Evolutionary conservation across 208 protist genomes (phyloP), one percentile per base, ranked within the genome.

Genomic region (Acanthamoeba culbertsoni): DNA sequence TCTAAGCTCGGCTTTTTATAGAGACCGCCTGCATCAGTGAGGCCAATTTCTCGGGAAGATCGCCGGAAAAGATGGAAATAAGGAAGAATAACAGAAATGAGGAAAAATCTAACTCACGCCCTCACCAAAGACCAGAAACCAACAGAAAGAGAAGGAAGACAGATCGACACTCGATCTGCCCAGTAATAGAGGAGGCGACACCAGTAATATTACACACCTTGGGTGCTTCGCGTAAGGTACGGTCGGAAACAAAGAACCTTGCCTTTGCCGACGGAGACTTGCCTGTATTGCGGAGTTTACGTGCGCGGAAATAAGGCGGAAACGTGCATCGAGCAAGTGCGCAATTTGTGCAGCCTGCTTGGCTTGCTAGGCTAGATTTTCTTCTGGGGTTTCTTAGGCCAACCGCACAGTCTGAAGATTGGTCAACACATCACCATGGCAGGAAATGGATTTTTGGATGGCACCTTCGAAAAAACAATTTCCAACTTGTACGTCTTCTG

Each of bases 1-100:
- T 20, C 37, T 26, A 93, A 43, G 7, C 1, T 14, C 23, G 8
- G 45, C 26, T 23, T 59, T 88, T 88, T 84, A 53, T 84, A 55
- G n/a, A 42, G 31, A 40, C 35, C 28, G 35, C 37, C 18, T 20
- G 16, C 4, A 20, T 43, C n/a, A n/a, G n/a, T n/a, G n/a, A 14
- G 33, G 3, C 35, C 62, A 71, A 40, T 73, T 73, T 73, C 63
- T 73, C 14, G 4, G 63, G 40, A 88, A 88, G 35, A 35, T 35
- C n/a, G 31, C 10, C 18, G 77, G 45, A 88, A 88, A 20, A 46
- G 8, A 12, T 6, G 53, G 40, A 88, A 88, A 88, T 62, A 46
- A 26, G 40, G 77, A 88, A 88, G 45, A 88, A 62, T 16, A 40
- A 20, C 53, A 62, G 77, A 88, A 62, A 62, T 88, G 77, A 16